phyloP scores from a whole-genome alignment of 208 protist species.

The Acanthamoeba healyi region DNA sequence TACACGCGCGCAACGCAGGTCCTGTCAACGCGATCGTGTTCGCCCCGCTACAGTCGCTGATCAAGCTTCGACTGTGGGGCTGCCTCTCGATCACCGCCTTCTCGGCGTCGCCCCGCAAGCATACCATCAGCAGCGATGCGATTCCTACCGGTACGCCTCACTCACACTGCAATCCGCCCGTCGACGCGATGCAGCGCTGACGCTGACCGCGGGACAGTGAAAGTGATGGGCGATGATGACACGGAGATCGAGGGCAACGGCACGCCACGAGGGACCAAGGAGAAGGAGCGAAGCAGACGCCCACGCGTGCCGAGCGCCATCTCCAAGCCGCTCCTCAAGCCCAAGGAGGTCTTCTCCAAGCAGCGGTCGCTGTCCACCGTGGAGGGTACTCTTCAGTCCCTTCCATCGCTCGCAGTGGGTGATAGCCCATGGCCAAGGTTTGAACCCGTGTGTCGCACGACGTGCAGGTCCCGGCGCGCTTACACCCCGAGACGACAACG shows the following conservation, averaged over 20 bases:
- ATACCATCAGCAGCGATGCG: not conserved
- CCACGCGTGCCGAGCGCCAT: constrained; percentile 44
- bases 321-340: constrained; percentile 47
- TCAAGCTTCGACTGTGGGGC: constrained; percentile 5
- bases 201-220: too few species aligned
- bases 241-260: too few species aligned
- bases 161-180: too few species aligned
- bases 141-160: not conserved
- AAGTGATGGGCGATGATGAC: too few species aligned
- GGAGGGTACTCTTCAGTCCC: not conserved
- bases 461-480: not conserved
- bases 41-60: constrained; percentile 26
- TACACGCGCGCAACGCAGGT: too few species aligned
- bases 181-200: too few species aligned
- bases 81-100: constrained; percentile 31
- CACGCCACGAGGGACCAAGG: not conserved
- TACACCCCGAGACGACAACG: not conserved
- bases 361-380: constrained; percentile 17
- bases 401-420: too few species aligned
- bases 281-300: not conserved
- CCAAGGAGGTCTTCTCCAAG: constrained; percentile 47
- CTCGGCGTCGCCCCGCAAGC: not conserved
- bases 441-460: too few species aligned
- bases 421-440: too few species aligned
- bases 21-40: constrained; percentile 34